These are phyloP conservation scores for Trametes coccinea DNA, from an alignment of 768 basidiomycete species.

Conservation along the genomic window DNA sequence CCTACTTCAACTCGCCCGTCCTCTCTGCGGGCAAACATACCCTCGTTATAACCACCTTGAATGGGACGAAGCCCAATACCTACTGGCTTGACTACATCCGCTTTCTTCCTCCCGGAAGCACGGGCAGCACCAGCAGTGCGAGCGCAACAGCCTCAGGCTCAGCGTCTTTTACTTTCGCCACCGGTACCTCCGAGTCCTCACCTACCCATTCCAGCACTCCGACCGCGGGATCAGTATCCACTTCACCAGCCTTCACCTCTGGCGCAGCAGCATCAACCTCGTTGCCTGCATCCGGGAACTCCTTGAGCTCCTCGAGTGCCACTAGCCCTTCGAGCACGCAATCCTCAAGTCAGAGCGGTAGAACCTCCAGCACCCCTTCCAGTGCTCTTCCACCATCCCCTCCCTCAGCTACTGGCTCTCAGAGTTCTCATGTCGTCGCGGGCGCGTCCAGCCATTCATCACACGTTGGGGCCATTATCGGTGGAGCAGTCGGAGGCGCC, in stretches of 20 bases:
- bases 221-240: background rate
- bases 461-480: background rate
- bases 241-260: background rate
- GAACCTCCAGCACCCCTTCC: too few species aligned
- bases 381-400: background rate
- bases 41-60: background rate
- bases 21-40: background rate
- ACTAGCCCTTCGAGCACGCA: too few species aligned
- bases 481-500: slow-evolving; percentile 3
- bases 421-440: background rate
- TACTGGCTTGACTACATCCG: slow-evolving; percentile 5
- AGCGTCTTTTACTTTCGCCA: background rate
- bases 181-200: background rate
- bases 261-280: background rate
- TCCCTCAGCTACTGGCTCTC: background rate
- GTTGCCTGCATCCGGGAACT: background rate
- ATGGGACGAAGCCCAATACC: background rate
- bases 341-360: too few species aligned
- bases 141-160: too few species aligned
- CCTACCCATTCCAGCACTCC: background rate
- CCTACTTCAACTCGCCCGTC: background rate
- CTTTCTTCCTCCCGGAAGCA: background rate
- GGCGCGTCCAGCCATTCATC: background rate
- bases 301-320: background rate
- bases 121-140: background rate